These are phyloP conservation scores for Colletotrichum musicola DNA, from an alignment of 2,329 filamentous ascomycete species.

Conservation along the genomic window DNA sequence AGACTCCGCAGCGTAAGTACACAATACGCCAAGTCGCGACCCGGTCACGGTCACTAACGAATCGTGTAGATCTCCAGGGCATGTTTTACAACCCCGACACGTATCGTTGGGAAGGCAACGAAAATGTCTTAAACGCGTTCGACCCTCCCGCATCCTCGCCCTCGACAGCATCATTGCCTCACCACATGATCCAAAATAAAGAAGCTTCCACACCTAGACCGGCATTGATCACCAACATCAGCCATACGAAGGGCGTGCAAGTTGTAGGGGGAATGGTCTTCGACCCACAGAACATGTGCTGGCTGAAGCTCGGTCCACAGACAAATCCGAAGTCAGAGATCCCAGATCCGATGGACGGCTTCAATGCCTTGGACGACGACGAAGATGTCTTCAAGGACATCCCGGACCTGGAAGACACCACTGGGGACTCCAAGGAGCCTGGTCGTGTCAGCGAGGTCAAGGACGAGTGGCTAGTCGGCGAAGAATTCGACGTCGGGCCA, in stretches of 20 bases:
- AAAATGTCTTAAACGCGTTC: constrained; percentile 85
- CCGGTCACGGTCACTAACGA: constrained; percentile 18
- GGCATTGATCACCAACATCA: constrained; percentile 92
- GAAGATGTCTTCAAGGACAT: constrained; percentile 96
- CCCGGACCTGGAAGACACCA: constrained; percentile 86
- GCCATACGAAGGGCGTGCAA: constrained; percentile 86
- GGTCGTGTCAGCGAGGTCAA: constrained; percentile 71
- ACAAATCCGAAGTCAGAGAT: constrained; percentile 61
- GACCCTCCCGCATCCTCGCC: constrained; percentile 72
- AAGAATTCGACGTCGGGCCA: constrained; percentile 97
- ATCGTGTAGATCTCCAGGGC: constrained; percentile 79
- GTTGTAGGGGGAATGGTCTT: constrained; percentile 99
- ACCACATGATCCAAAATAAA: constrained; percentile 63
- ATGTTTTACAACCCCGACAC: constrained; percentile 95
- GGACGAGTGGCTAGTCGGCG: constrained; percentile 88
- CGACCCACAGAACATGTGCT: constrained; percentile 96
- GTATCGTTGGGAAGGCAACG: constrained; percentile 96
- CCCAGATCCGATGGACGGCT: constrained; percentile 71
- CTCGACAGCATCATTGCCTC: constrained; percentile 60
- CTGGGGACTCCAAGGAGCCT: constrained; percentile 62
- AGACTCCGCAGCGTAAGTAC: constrained; percentile 82
- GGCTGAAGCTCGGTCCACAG: constrained; percentile 81
- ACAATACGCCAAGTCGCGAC: constrained; percentile 46
- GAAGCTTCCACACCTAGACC: constrained; percentile 73
- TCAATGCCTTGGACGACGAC: constrained; percentile 83